These are phyloP conservation scores for Yamadazyma buinensis DNA, from an alignment of 1,139 yeast genomes.

Conservation along the genomic window DNA sequence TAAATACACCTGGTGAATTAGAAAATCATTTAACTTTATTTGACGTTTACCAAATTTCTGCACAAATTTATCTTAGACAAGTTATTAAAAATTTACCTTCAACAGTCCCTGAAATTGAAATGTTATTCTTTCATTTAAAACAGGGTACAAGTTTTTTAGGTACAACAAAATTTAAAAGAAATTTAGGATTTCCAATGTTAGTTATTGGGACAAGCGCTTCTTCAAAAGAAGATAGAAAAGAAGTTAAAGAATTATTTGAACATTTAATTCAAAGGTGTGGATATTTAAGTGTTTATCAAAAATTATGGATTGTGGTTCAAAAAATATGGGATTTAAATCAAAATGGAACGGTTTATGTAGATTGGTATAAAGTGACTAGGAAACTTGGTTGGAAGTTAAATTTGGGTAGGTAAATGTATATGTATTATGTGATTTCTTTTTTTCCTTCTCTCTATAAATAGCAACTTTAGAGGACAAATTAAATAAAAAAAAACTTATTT, in stretches of 20 bases:
- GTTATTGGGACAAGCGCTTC: constrained; percentile 6
- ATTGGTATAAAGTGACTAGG: constrained; percentile 10
- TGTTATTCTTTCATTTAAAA: constrained; percentile 4
- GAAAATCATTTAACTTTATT: constrained; percentile 3
- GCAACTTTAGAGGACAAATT: too few species aligned
- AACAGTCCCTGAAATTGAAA: constrained; percentile 9
- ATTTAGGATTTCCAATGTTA: constrained; percentile 9
- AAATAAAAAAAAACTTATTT: too few species aligned
- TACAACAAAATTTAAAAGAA: constrained; percentile 5
- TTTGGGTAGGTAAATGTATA: constrained; percentile 9
- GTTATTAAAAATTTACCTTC: constrained; percentile 7
- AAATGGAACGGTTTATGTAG: constrained; percentile 8
- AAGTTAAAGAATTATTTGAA: constrained; percentile 1
- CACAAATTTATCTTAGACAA: constrained; percentile 4
- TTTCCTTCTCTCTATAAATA: too few species aligned
- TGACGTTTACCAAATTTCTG: constrained; percentile 4
- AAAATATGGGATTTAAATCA: constrained; percentile 9
- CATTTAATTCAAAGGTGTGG: constrained; percentile 5
- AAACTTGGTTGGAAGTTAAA: constrained; percentile 11
- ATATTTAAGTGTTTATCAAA: constrained; percentile 5
- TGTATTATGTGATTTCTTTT: too few species aligned
- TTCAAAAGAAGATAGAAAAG: constrained; percentile 2
- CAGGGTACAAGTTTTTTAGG: constrained; percentile 1
- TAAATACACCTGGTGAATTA: constrained; percentile 6
- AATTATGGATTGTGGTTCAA: constrained; percentile 5